Percentiles rank a stretch among this genome's conserved stretches.
phyloP scores from a whole-genome alignment of 1,139 yeast genomes.

The Candida albicans region DNA sequence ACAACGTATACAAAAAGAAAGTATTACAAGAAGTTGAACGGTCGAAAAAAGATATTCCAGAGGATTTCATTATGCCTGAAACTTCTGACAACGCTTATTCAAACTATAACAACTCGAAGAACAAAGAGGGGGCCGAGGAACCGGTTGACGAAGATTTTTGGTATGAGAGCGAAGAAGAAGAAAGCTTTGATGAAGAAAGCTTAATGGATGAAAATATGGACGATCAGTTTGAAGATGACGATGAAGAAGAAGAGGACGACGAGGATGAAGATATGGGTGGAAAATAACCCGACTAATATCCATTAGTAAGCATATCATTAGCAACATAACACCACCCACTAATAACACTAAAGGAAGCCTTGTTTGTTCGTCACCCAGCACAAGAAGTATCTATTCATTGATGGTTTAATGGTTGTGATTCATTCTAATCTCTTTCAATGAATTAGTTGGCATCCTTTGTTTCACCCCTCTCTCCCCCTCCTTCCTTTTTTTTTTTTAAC shows the following conservation, averaged over 20 bases:
- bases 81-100: constrained; percentile 60
- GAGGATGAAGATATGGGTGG: constrained; percentile 39
- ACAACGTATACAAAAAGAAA: constrained; percentile 74
- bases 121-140: constrained; percentile 57
- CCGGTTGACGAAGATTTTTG: constrained; percentile 79
- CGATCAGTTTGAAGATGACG: constrained; percentile 58
- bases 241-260: constrained; percentile 49
- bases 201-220: constrained; percentile 54
- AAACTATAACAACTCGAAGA: constrained; percentile 33
- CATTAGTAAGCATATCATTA: not conserved
- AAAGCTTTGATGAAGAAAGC: constrained; percentile 55
- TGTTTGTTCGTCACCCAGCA: too few species aligned
- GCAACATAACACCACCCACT: not conserved
- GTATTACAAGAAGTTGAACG: constrained; percentile 82
- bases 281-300: constrained; percentile 16
- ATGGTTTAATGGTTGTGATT: too few species aligned
- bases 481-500: too few species aligned
- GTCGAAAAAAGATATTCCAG: constrained; percentile 82
- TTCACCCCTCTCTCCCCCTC: too few species aligned
- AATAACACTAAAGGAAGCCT: too few species aligned
- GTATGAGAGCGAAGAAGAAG: constrained; percentile 69
- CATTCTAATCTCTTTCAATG: too few species aligned
- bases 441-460: too few species aligned
- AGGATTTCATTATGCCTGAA: constrained; percentile 80
- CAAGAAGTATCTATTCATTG: too few species aligned